Evolutionary conservation across 75 land plant species (phyloP), one percentile per base, ranked within the genome.

Genomic region (Isoetes taiwanensis): DNA sequence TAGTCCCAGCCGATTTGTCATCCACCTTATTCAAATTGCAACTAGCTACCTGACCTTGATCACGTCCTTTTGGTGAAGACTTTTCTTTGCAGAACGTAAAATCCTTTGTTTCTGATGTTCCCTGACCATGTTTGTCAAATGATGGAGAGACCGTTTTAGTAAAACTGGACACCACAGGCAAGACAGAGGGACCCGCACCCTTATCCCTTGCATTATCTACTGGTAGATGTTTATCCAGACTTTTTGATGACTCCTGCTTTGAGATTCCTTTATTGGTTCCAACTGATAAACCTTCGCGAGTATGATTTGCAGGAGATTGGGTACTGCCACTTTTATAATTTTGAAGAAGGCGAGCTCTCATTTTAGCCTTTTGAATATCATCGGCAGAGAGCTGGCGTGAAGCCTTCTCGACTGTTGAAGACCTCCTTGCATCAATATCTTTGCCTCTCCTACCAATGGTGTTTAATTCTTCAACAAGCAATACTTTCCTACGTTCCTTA

Each of bases 281-380:
- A 28, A 46, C 54, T n/a, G 30, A 28, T 20, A 32, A 34, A 8
- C 20, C 6, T 2, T 41, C 50, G 8, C 2, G 19, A n/a, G 56
- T 32, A 9, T 0, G 63, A 54, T 21, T 10, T 26, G 1, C 5
- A 34, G 26, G 53, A 12, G 32, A 41, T 5, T 41, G 12, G 37
- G 46, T 26, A 38, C 28, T 38, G 50, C 61, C 64, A 43, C 20
- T 21, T 32, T 52, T 65, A 3, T 1, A 77, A 27, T 38, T 57
- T 57, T 88, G 76, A 81, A 79, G 69, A 34, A 75, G 70, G 16
- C 64, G 70, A 16, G 89, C 86, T 12, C 81, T 81, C 76, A 70
- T 59, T 64, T 93, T 93, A 52, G 98, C 95, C 64, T 88, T 93
- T 30, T 82, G 85, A 37, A 93, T 93, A 59, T 93, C 98, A 76